A percentile compares a stretch with the other conserved stretches of the same genome.
Evolutionary conservation across 73 alveolate genomes (phyloP).

Genomic region (Tetrahymena borealis): DNA sequence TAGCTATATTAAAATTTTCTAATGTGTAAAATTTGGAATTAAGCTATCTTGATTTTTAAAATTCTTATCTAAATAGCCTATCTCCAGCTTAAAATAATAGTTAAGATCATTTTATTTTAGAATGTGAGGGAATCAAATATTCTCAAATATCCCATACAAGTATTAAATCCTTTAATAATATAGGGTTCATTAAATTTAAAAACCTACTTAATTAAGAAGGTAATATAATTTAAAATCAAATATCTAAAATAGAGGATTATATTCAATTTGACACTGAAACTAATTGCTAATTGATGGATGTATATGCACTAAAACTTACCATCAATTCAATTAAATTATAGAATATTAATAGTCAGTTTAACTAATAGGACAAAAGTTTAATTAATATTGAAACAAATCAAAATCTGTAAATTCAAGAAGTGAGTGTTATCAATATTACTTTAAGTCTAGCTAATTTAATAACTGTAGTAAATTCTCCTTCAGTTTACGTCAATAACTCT

Average conservation of each 20-base stretch:
- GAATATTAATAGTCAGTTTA: too few species aligned
- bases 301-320: neutral
- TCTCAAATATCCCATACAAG: neutral
- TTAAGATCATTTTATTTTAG: neutral
- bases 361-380: too few species aligned
- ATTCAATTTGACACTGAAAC: neutral
- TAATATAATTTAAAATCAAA: neutral
- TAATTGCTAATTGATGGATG: neutral
- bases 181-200: neutral
- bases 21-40: neutral
- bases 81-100: neutral
- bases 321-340: too few species aligned
- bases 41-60: neutral
- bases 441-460: too few species aligned
- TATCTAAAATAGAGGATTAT: neutral
- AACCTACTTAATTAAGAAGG: neutral
- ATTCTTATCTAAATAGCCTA: neutral
- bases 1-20: neutral
- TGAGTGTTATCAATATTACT: too few species aligned
- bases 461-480: neutral
- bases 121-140: neutral
- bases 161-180: neutral
- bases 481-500: neutral
- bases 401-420: too few species aligned
- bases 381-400: too few species aligned